Conservation (phyloP, 257 asterid genomes). For the Fraxinus pennsylvanica region DNA sequence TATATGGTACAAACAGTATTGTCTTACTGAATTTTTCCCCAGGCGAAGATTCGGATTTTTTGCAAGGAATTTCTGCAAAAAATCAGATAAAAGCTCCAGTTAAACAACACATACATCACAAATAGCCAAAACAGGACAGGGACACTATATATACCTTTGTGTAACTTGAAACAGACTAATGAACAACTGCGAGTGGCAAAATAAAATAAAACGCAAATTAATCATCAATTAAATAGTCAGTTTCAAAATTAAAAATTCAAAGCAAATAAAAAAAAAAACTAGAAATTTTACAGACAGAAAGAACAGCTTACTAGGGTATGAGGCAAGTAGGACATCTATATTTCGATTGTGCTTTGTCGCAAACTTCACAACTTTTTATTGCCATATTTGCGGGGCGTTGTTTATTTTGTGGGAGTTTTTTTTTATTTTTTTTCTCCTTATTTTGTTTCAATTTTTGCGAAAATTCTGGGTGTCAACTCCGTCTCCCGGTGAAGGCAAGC, state of each 20-base stretch:
- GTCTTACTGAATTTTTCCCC: slow-evolving; percentile 36
- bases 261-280: background rate
- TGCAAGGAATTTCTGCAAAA: slow-evolving; percentile 67
- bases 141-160: slow-evolving; percentile 57
- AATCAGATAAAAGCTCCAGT: slow-evolving; percentile 16
- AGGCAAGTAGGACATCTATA: slow-evolving; percentile 86
- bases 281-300: background rate
- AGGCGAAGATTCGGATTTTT: slow-evolving; percentile 38
- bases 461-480: too few species aligned
- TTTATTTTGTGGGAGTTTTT: background rate
- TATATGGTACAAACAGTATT: background rate
- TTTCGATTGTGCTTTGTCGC: slow-evolving; percentile 63
- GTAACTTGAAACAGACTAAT: slow-evolving; percentile 72
- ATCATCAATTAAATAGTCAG: background rate
- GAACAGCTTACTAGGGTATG: slow-evolving; percentile 54
- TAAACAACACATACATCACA: background rate
- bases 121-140: background rate
- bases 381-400: slow-evolving; percentile 37
- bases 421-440: too few species aligned
- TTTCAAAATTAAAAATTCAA: background rate
- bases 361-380: slow-evolving; percentile 60
- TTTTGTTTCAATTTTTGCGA: too few species aligned
- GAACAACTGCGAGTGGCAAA: slow-evolving; percentile 56
- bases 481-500: too few species aligned
- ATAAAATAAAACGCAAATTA: slow-evolving; percentile 30